Evolutionary conservation across 2,329 filamentous ascomycete genomes (phyloP), one percentile per base, ranked within the genome.

Genomic region (Samsoniella hepiali): DNA sequence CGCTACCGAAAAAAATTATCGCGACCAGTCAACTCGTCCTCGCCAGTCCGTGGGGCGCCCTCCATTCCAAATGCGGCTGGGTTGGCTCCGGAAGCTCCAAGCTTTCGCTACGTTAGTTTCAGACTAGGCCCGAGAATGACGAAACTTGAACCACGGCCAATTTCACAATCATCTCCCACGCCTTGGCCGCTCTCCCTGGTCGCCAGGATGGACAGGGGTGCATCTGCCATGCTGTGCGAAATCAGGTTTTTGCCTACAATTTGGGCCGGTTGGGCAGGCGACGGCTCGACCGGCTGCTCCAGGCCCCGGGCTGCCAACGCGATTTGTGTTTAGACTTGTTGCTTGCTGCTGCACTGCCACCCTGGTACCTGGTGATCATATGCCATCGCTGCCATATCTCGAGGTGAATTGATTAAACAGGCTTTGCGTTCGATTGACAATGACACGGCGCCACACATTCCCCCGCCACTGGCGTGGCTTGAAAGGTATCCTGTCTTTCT

Each of bases 51-150:
- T 57, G 44, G 60, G 60, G 60, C 36, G 5, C 36, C 7, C 5
- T 42, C 62, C 63, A 67, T 68, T 65, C 67, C 67, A 58, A 57
- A 68, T 66, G 67, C 67, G 67, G 67, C 62, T 55, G 54, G 50
- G 15, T 31, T 55, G 38, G 40, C 45, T 63, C 44, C 62, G 38
- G 40, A 53, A 32, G 58, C 56, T 64, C 59, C 59, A 65, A 63
- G 53, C 59, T 53, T 60, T 53, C 36, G 58, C 32, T 34, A 55
- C 32, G 13, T 57, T 66, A 65, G 61, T 63, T 62, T 62, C 65
- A 57, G 53, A 44, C 63, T 63, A 65, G 42, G 44, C 29, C 15
- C 49, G 22, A 56, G 54, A 58, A 65, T 67, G 64, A 67, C 64
- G 62, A 62, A 57, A 59, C 58, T 55, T 60, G 58, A 54, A 58